Evolutionary conservation across 768 basidiomycete genomes (phyloP).

Genomic region (Mycena vitilis): DNA sequence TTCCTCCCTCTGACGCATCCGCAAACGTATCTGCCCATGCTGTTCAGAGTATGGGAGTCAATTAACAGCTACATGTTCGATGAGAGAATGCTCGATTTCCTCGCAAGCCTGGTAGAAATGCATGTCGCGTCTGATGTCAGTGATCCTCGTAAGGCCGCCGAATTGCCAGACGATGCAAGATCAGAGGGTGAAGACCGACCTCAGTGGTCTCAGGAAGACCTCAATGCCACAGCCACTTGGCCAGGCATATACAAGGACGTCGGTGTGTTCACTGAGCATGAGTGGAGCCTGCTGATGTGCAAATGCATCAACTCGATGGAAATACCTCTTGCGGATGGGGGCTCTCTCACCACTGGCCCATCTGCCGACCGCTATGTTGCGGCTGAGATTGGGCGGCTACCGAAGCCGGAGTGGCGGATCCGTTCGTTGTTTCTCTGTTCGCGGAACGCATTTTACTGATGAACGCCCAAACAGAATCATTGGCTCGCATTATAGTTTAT

Average conservation of each 20-base stretch:
- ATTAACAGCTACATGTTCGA: slow-evolving; percentile 92
- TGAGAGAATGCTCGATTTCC: slow-evolving; percentile 89
- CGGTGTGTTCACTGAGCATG: slow-evolving; percentile 86
- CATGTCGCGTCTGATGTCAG: slow-evolving; percentile 84
- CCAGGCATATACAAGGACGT: slow-evolving; percentile 86
- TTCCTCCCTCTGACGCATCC: slow-evolving; percentile 90
- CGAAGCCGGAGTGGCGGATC: slow-evolving; percentile 80
- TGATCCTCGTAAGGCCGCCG: slow-evolving; percentile 74
- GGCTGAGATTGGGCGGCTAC: slow-evolving; percentile 79
- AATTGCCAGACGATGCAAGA: slow-evolving; percentile 76
- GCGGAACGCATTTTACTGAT: slow-evolving; percentile 24
- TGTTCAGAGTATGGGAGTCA: slow-evolving; percentile 90
- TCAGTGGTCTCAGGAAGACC: slow-evolving; percentile 60
- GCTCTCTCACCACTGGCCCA: slow-evolving; percentile 80
- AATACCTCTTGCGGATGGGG: slow-evolving; percentile 78
- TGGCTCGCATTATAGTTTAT: slow-evolving; percentile 89
- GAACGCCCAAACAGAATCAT: slow-evolving; percentile 61
- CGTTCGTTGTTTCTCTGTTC: slow-evolving; percentile 43
- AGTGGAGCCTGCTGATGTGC: slow-evolving; percentile 90
- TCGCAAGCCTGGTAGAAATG: slow-evolving; percentile 80
- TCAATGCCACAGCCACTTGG: slow-evolving; percentile 61
- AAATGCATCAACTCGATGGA: slow-evolving; percentile 89
- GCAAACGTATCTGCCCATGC: slow-evolving; percentile 83
- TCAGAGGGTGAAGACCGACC: slow-evolving; percentile 73
- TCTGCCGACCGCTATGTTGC: slow-evolving; percentile 79